Evolutionary conservation across 148 eudicot genomes (phyloP).

Genomic region (Nepenthes mirabilis): DNA sequence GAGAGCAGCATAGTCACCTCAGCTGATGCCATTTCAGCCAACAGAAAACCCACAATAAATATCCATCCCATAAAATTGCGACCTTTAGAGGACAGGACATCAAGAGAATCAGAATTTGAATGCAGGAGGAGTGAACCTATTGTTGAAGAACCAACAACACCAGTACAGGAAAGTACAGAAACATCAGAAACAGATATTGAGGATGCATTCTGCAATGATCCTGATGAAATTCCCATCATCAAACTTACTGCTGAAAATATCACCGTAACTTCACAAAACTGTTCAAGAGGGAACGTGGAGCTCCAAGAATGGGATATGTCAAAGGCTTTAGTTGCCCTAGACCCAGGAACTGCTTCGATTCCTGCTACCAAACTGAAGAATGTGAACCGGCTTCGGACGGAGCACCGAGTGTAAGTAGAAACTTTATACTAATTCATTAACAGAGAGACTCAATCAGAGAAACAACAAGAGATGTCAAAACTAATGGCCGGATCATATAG

Average conservation of each 20-base stretch:
- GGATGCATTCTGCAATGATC: slow-evolving; percentile 14
- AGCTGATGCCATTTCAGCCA: not conserved
- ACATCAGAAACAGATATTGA: slow-evolving; percentile 23
- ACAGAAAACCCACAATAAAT: not conserved
- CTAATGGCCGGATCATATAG: not conserved
- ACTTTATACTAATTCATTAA: not conserved
- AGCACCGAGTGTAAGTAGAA: slow-evolving; percentile 15
- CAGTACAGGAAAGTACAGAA: slow-evolving; percentile 14
- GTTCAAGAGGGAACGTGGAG: slow-evolving; percentile 4
- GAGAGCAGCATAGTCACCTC: not conserved
- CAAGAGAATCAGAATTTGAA: slow-evolving; percentile 4
- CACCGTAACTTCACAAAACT: slow-evolving; percentile 1
- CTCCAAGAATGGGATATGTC: slow-evolving; percentile 17
- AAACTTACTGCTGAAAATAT: slow-evolving; percentile 19
- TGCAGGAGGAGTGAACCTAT: slow-evolving; percentile 34
- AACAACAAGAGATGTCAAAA: not conserved
- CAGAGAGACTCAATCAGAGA: not conserved
- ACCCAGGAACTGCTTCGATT: not conserved
- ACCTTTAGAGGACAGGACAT: slow-evolving; percentile 11
- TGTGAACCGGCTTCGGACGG: slow-evolving; percentile 4
- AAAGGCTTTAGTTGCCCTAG: slow-evolving; percentile 6
- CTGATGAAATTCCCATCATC: slow-evolving; percentile 20
- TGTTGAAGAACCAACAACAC: slow-evolving; percentile 33
- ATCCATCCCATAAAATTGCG: slow-evolving; percentile 24
- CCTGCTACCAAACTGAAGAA: not conserved